These are phyloP conservation scores for Auricularia sp. DNA, from an alignment of 768 basidiomycete genomes.

Conservation along the genomic window DNA sequence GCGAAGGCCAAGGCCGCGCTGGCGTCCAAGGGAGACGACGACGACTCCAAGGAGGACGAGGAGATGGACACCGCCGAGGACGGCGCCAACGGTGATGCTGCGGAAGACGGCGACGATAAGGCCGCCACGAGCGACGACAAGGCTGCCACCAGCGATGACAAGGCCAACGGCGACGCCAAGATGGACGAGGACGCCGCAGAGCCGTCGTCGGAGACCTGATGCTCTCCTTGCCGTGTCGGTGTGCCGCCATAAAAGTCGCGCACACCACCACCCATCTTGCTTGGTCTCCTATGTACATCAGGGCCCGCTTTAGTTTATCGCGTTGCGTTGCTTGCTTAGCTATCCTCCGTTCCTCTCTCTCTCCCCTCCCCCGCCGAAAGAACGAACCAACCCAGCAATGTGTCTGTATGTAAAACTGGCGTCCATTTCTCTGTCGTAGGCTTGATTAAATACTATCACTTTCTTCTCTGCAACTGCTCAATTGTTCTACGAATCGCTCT, in stretches of 20 bases:
- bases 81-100: background rate
- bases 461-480: background rate
- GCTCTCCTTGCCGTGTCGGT: background rate
- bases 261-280: background rate
- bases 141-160: no score
- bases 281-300: background rate
- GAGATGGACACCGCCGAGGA: background rate
- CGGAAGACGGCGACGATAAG: no score
- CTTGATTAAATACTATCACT: background rate
- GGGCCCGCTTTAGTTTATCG: background rate
- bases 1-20: conserved; percentile 1
- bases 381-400: background rate
- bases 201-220: background rate
- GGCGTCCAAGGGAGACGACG: background rate
- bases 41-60: background rate
- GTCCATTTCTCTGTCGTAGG: background rate
- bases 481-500: background rate
- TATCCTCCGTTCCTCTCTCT: background rate
- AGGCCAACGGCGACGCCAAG: background rate
- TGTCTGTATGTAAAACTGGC: background rate
- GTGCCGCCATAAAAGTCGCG: background rate
- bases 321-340: background rate
- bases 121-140: no score
- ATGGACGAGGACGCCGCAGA: background rate
- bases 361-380: background rate